Evolutionary conservation across 495 filamentous ascomycete genomes (phyloP).

Genomic region (Cairneyella variabilis): DNA sequence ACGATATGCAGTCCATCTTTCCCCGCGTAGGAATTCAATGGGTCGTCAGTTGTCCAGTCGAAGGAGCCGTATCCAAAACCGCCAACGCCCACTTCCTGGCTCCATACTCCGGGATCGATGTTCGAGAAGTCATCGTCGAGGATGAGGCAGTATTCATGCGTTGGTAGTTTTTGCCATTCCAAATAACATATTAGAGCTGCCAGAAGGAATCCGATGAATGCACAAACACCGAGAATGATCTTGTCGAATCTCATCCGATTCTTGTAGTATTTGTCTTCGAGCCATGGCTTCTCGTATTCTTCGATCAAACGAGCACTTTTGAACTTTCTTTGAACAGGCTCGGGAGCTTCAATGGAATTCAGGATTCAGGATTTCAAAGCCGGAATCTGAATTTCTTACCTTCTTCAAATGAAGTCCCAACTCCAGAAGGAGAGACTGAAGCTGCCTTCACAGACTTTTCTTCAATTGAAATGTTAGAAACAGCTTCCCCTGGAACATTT

Average conservation of each 20-base stretch:
- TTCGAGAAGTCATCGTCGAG: constrained; percentile 35
- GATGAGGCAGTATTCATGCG: constrained; percentile 28
- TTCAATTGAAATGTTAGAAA: too few species aligned
- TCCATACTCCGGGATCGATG: constrained; percentile 30
- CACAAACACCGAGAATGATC: neutral
- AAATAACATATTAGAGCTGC: neutral
- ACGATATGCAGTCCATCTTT: constrained; percentile 38
- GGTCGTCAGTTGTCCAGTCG: constrained; percentile 40
- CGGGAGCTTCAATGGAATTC: neutral
- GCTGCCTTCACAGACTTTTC: too few species aligned
- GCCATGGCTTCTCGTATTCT: neutral
- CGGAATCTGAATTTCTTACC: neutral
- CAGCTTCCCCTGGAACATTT: too few species aligned
- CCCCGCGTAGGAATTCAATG: constrained; percentile 36
- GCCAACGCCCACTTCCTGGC: constrained; percentile 31
- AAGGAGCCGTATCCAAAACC: constrained; percentile 37
- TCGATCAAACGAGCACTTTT: neutral
- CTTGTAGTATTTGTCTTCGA: neutral
- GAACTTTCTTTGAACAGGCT: neutral
- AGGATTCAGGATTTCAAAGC: neutral
- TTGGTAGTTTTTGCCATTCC: neutral
- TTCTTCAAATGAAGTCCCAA: neutral
- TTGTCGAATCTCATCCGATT: neutral
- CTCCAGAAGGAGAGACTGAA: too few species aligned
- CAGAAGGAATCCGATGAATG: neutral